Percentiles rank a stretch among this genome's conserved stretches.
These are phyloP conservation scores for Aureobasidium lini DNA, from an alignment of 2,329 filamentous ascomycete genomes.

Conservation along the genomic window DNA sequence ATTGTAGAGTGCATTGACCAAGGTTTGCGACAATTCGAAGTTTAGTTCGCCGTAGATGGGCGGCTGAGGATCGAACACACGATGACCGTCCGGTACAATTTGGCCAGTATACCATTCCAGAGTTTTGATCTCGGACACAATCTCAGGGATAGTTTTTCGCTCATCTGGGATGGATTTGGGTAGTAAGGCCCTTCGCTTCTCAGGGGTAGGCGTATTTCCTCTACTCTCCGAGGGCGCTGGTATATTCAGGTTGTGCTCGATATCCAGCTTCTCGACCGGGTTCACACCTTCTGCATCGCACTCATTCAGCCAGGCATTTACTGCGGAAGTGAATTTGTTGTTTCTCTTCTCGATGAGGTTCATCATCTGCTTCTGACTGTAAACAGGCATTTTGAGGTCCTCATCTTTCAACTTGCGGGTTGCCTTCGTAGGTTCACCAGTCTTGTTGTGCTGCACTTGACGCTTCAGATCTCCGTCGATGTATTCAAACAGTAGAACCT, in stretches of 20 bases:
- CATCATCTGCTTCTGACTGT: conserved; percentile 86
- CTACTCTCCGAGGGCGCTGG: conserved; percentile 50
- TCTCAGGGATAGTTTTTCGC: conserved; percentile 72
- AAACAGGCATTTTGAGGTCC: conserved; percentile 83
- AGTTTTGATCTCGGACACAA: conserved; percentile 73
- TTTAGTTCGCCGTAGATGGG: conserved; percentile 75
- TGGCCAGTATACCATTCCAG: conserved; percentile 85
- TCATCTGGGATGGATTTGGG: conserved; percentile 71
- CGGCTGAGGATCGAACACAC: conserved; percentile 80
- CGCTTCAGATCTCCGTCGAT: conserved; percentile 84
- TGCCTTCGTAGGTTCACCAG: conserved; percentile 62
- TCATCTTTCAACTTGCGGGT: conserved; percentile 65
- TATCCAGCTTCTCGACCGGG: conserved; percentile 57
- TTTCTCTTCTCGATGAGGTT: conserved; percentile 85
- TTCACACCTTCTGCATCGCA: conserved; percentile 60
- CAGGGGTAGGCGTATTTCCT: conserved; percentile 34
- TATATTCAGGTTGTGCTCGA: conserved; percentile 53
- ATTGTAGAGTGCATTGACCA: conserved; percentile 96
- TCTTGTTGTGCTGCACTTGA: conserved; percentile 64
- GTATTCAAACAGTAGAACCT: conserved; percentile 87
- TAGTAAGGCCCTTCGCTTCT: conserved; percentile 36
- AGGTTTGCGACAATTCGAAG: conserved; percentile 77
- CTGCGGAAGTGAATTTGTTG: conserved; percentile 67
- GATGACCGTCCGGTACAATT: conserved; percentile 86
- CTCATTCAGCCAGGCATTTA: conserved; percentile 68